Conservation (phyloP, 2,329 filamentous ascomycete species). For the Alternaria incomplexa region DNA sequence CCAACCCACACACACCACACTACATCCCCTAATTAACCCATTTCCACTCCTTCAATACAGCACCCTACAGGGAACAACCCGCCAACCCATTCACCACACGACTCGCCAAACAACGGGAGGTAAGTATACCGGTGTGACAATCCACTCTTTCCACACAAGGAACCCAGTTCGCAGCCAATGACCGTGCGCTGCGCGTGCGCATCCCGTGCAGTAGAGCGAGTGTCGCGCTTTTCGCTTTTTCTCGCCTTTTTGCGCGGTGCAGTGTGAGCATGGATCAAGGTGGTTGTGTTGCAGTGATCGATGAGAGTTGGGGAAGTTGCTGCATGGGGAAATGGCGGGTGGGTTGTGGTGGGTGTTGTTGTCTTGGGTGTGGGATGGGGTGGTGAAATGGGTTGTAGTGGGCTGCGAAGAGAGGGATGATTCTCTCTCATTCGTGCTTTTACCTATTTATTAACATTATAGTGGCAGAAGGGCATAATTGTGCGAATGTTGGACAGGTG, state of each 20-base stretch:
- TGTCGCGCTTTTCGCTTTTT: neutral
- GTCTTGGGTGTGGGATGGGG: neutral
- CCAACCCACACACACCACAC: neutral
- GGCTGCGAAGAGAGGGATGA: neutral
- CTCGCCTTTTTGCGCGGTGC: neutral
- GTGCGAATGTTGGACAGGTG: neutral
- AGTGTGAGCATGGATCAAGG: neutral
- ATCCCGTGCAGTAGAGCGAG: constrained; percentile 2
- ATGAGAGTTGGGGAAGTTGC: neutral
- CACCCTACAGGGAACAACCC: constrained; percentile 8
- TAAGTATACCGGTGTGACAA: constrained; percentile 3
- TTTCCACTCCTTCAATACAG: constrained; percentile 1
- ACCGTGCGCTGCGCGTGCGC: constrained; percentile 7
- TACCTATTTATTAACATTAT: neutral
- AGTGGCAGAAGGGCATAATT: neutral
- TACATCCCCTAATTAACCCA: neutral
- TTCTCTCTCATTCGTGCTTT: neutral
- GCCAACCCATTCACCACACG: neutral
- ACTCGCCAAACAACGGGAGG: neutral
- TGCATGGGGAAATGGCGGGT: neutral
- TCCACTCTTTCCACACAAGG: constrained; percentile 6
- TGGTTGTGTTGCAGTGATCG: neutral
- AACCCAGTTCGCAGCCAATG: constrained; percentile 4
- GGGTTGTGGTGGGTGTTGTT: neutral
- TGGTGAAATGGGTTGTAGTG: neutral